phyloP scores from a whole-genome alignment of 1,284 basidiomycete species.

The Ganoderma lucidum region DNA sequence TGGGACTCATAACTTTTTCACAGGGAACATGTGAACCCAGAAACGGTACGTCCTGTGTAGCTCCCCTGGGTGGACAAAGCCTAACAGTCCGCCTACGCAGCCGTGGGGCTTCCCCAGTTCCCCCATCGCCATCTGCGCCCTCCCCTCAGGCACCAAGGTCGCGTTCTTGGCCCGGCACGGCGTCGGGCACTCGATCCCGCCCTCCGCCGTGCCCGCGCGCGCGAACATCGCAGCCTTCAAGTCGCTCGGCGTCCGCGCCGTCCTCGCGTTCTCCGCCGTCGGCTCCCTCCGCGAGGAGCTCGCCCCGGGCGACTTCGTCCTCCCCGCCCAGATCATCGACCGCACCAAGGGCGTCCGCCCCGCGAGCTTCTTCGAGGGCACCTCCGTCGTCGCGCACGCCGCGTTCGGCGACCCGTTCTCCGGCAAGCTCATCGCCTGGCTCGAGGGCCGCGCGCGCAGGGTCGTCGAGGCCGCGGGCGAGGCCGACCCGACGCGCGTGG shows the following conservation, averaged over 20 bases:
- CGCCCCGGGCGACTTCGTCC: constrained; percentile 87
- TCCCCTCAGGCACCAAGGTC: constrained; percentile 80
- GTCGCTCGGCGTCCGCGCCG: constrained; percentile 86
- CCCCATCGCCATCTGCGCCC: constrained; percentile 87
- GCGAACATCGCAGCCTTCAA: constrained; percentile 98
- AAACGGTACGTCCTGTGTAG: constrained; percentile 53
- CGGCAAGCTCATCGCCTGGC: constrained; percentile 69
- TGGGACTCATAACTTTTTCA: too few species aligned
- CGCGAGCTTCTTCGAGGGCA: constrained; percentile 87
- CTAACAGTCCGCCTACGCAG: constrained; percentile 47
- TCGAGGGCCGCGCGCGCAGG: constrained; percentile 71
- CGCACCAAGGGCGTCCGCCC: constrained; percentile 93
- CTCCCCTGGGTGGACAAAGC: too few species aligned
- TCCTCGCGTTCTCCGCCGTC: constrained; percentile 96
- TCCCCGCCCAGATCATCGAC: constrained; percentile 96
- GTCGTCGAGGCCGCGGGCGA: constrained; percentile 61
- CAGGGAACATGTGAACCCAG: constrained; percentile 75
- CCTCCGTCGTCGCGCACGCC: constrained; percentile 89
- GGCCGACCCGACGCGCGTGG: constrained; percentile 49
- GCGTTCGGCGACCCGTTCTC: constrained; percentile 95
- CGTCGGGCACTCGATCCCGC: constrained; percentile 74
- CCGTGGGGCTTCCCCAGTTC: constrained; percentile 96
- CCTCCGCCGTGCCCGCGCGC: constrained; percentile 82
- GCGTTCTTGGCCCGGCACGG: constrained; percentile 97
- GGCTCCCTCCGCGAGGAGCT: constrained; percentile 97